phyloP scores from a whole-genome alignment of 2,329 filamentous ascomycete genomes.

The Fusarium sp. region DNA sequence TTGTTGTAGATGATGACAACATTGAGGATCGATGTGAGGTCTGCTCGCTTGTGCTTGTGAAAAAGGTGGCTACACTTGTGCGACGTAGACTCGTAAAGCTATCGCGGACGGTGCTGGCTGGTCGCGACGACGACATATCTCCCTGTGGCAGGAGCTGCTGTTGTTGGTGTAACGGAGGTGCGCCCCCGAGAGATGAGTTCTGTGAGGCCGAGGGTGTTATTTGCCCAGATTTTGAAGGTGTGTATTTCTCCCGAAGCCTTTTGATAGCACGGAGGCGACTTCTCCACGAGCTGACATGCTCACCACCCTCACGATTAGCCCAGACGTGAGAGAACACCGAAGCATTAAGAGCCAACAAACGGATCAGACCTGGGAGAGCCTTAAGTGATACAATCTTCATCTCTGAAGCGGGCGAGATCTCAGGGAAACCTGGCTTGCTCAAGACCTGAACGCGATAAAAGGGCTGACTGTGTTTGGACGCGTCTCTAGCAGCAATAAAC shows the following conservation, averaged over 20 bases:
- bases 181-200: conserved; percentile 44
- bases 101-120: conserved; percentile 64
- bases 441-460: conserved; percentile 94
- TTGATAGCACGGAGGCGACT: conserved; percentile 87
- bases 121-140: conserved; percentile 47
- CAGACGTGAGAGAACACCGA: conserved; percentile 95
- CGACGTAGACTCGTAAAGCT: conserved; percentile 69
- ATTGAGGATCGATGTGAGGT: conserved; percentile 68
- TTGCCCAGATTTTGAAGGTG: conserved; percentile 52
- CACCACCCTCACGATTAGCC: conserved; percentile 78
- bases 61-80: conserved; percentile 73
- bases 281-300: conserved; percentile 90
- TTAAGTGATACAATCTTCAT: conserved; percentile 88
- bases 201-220: conserved; percentile 44
- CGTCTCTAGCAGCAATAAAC: conserved; percentile 72
- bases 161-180: conserved; percentile 33
- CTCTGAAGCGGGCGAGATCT: conserved; percentile 88
- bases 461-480: conserved; percentile 51
- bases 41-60: conserved; percentile 66
- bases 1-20: conserved; percentile 62
- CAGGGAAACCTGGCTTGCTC: conserved; percentile 87
- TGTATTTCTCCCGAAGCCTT: conserved; percentile 77
- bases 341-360: conserved; percentile 89
- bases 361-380: conserved; percentile 85
- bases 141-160: conserved; percentile 34